Percentiles rank a stretch among this genome's conserved stretches.
Evolutionary conservation across 2,329 filamentous ascomycete genomes (phyloP).

Genomic region (Monilinia fructigena): DNA sequence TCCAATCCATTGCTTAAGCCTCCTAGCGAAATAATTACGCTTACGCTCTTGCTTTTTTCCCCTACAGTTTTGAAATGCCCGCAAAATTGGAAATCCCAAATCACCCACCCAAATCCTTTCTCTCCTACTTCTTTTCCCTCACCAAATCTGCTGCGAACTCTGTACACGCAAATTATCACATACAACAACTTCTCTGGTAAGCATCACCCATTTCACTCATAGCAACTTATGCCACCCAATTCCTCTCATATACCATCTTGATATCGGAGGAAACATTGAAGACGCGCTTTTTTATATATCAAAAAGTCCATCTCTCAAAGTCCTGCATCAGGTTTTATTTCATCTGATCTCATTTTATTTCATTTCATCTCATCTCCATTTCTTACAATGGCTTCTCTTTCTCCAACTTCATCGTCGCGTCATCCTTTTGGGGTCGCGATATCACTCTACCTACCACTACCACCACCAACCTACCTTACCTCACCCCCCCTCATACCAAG

Average conservation of each 20-base stretch:
- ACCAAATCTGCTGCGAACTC: constrained; percentile 16
- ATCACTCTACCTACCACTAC: background rate
- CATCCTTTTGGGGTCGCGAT: constrained; percentile 7
- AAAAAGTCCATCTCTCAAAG: background rate
- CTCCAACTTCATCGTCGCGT: constrained; percentile 18
- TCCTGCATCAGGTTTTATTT: background rate
- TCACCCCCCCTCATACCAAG: background rate
- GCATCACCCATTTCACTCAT: background rate
- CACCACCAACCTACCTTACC: no score
- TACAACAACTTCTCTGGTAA: constrained; percentile 12
- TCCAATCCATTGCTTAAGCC: background rate
- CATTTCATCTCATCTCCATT: background rate
- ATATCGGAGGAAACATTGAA: background rate
- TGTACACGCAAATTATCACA: constrained; percentile 19
- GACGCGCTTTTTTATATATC: background rate
- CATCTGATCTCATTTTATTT: background rate
- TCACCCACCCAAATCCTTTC: constrained; percentile 16
- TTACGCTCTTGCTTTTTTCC: constrained; percentile 6
- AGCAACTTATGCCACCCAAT: background rate
- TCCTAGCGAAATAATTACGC: no score
- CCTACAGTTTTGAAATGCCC: constrained; percentile 20
- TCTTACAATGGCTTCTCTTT: constrained; percentile 19
- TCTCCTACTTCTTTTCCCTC: constrained; percentile 21
- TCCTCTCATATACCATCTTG: background rate
- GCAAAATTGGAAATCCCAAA: background rate